These are phyloP conservation scores for Helianthus annuus DNA, from an alignment of 129 eudicot genomes.

Conservation along the genomic window DNA sequence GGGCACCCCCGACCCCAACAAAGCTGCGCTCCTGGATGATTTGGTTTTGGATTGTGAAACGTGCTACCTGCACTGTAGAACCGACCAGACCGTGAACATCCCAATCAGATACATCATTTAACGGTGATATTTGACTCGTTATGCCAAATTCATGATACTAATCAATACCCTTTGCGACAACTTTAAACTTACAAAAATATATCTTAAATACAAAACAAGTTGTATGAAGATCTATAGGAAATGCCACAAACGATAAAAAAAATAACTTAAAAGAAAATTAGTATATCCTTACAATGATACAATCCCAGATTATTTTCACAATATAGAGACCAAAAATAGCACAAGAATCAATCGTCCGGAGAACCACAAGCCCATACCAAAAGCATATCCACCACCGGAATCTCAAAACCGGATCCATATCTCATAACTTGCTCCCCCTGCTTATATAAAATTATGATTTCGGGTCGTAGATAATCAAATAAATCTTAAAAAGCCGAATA, in stretches of 20 bases:
- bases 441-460: not conserved
- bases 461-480: not conserved
- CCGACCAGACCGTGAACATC: too few relatives aligned
- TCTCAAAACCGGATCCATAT: slow-evolving; percentile 9
- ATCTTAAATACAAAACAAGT: not conserved
- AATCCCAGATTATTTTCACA: slow-evolving; percentile 14
- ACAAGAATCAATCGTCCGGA: slow-evolving; percentile 10
- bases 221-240: not conserved
- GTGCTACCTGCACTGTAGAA: too few relatives aligned
- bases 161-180: not conserved
- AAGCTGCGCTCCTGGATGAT: too few relatives aligned
- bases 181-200: not conserved
- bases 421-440: slow-evolving; percentile 30
- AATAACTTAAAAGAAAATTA: not conserved
- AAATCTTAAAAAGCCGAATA: not conserved
- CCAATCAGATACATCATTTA: too few relatives aligned
- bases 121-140: too few relatives aligned
- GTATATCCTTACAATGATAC: not conserved
- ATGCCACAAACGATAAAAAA: not conserved
- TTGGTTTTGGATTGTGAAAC: too few relatives aligned
- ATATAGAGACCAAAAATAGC: slow-evolving; percentile 6
- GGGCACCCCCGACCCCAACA: too few relatives aligned
- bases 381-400: not conserved
- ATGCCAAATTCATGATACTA: too few relatives aligned
- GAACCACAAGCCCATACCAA: not conserved